phyloP scores from a whole-genome alignment of 257 asterid genomes.

The Nemophila menziesii region DNA sequence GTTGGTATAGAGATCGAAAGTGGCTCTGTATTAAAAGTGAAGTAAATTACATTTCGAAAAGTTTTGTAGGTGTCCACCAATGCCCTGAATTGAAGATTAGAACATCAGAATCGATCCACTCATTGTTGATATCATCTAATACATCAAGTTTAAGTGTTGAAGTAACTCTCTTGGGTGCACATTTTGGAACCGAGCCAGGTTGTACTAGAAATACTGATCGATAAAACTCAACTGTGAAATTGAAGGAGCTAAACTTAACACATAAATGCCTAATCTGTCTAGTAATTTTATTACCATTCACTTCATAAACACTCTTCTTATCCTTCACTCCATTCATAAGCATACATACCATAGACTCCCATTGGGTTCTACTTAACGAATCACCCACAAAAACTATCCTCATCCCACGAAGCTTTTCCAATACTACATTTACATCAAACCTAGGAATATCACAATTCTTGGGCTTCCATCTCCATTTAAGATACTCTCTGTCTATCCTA shows the following conservation, averaged over 20 bases:
- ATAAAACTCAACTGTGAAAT: constrained; percentile 65
- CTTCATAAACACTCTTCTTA: constrained; percentile 60
- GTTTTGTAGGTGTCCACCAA: constrained; percentile 86
- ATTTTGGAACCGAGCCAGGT: constrained; percentile 52
- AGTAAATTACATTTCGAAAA: constrained; percentile 62
- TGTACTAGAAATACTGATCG: constrained; percentile 77
- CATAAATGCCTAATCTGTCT: constrained; percentile 64
- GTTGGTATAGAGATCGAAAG: too few relatives aligned
- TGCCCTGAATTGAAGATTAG: constrained; percentile 83
- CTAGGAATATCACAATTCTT: constrained; percentile 48
- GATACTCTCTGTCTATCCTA: constrained; percentile 58
- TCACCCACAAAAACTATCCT: constrained; percentile 89
- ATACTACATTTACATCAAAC: constrained; percentile 37
- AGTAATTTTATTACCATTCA: constrained; percentile 65
- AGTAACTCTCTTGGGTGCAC: constrained; percentile 82
- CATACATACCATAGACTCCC: constrained; percentile 96
- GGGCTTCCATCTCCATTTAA: constrained; percentile 88
- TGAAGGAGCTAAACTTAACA: constrained; percentile 43
- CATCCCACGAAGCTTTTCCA: constrained; percentile 69
- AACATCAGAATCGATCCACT: constrained; percentile 80
- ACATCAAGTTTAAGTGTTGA: constrained; percentile 44
- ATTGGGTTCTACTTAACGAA: constrained; percentile 81
- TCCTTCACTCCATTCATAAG: constrained; percentile 72
- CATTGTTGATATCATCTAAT: constrained; percentile 59
- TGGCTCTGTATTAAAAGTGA: not conserved